A percentile compares a stretch with the other conserved stretches of the same genome.
Conservation (phyloP, 2,329 filamentous ascomycete species). For the Onygena corvina region DNA sequence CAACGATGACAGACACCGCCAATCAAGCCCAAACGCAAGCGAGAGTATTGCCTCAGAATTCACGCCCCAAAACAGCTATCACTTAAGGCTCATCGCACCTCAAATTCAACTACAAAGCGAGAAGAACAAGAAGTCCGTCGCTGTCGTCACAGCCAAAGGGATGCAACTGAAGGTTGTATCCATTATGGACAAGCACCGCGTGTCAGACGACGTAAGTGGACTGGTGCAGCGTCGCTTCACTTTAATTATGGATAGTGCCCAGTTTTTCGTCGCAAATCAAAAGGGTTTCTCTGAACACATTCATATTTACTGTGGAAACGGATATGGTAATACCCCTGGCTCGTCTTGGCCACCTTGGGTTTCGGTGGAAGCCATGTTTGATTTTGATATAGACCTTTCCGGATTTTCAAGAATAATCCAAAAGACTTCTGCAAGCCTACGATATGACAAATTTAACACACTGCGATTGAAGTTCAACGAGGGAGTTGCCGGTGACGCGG, state of each 20-base stretch:
- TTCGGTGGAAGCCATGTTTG: slow-evolving; percentile 95
- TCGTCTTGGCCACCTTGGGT: slow-evolving; percentile 97
- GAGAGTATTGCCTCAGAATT: slow-evolving; percentile 79
- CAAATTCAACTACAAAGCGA: slow-evolving; percentile 98
- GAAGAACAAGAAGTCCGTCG: slow-evolving; percentile 93
- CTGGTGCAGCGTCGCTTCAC: slow-evolving; percentile 89
- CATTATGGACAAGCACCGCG: slow-evolving; percentile 90
- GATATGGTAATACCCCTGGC: slow-evolving; percentile 72
- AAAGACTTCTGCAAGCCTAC: slow-evolving; percentile 84
- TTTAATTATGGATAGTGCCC: slow-evolving; percentile 91
- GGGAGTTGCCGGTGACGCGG: slow-evolving; percentile 55
- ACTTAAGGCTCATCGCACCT: slow-evolving; percentile 86
- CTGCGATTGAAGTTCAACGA: slow-evolving; percentile 95
- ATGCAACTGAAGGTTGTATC: slow-evolving; percentile 98
- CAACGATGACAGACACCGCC: slow-evolving; percentile 21
- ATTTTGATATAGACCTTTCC: slow-evolving; percentile 84
- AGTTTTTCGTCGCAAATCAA: slow-evolving; percentile 94
- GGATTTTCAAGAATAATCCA: slow-evolving; percentile 97
- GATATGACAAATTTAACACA: slow-evolving; percentile 97
- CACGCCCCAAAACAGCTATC: slow-evolving; percentile 81
- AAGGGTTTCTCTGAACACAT: slow-evolving; percentile 81
- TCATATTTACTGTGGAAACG: slow-evolving; percentile 87
- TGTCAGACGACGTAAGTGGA: slow-evolving; percentile 86
- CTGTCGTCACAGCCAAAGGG: slow-evolving; percentile 88
- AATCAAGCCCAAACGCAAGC: slow-evolving; percentile 41